Conservation (phyloP, 768 basidiomycete genomes). For the Russula compacta region DNA sequence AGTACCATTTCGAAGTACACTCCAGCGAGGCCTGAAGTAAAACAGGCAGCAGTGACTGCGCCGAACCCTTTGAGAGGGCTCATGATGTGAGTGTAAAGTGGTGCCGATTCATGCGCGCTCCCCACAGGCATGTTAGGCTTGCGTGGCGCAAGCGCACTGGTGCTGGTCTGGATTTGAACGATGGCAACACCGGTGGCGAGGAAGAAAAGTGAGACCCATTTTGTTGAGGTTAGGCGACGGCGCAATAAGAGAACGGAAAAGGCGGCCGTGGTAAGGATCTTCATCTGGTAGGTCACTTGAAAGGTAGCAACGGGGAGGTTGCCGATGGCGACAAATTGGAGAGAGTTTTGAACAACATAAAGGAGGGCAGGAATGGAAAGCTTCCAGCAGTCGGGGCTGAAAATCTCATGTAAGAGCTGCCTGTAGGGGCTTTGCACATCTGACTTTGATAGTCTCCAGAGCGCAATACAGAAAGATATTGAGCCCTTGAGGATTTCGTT, state of each 20-base stretch:
- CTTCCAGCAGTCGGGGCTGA: conserved; percentile 94
- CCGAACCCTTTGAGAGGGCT: conserved; percentile 72
- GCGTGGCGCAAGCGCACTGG: conserved; percentile 25
- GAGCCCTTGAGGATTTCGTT: conserved; percentile 91
- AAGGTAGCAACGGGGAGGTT: conserved; percentile 97
- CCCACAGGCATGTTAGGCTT: conserved; percentile 40
- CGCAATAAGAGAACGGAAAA: conserved; percentile 83
- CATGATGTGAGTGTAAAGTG: conserved; percentile 62
- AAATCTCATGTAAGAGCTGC: conserved; percentile 61
- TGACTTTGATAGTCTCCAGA: conserved; percentile 31
- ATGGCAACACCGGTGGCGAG: conserved; percentile 89
- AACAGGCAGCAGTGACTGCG: conserved; percentile 77
- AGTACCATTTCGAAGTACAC: conserved; percentile 94
- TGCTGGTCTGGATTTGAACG: conserved; percentile 80
- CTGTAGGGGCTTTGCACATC: conserved; percentile 33
- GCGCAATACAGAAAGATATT: conserved; percentile 84
- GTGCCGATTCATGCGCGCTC: conserved; percentile 58
- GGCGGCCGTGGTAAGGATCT: conserved; percentile 92
- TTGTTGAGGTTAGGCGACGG: conserved; percentile 55
- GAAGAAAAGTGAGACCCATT: conserved; percentile 85
- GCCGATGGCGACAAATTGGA: conserved; percentile 93
- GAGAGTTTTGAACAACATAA: conserved; percentile 92
- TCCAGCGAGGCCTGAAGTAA: conserved; percentile 84
- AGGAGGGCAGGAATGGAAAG: conserved; percentile 93
- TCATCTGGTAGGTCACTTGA: conserved; percentile 98